Evolutionary conservation across 805 yeast species (phyloP).

Genomic region (Sugiyamaella smithiae): DNA sequence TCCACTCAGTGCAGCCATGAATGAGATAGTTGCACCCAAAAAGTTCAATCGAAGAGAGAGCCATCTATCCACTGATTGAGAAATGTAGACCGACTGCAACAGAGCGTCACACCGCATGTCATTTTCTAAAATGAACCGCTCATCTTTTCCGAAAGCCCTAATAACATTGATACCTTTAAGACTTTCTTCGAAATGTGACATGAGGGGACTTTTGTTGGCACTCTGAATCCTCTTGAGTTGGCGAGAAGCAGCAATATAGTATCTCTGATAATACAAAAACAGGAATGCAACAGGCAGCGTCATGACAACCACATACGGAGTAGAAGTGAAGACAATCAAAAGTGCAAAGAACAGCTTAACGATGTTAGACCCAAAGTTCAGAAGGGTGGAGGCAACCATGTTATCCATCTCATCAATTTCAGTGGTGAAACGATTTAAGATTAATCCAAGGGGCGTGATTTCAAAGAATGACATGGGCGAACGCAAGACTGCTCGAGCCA

Average conservation of each 20-base stretch:
- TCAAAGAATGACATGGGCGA: conserved; percentile 94
- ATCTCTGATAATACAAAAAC: conserved; percentile 65
- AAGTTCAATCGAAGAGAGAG: conserved; percentile 83
- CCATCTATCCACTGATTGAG: conserved; percentile 85
- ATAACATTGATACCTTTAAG: conserved; percentile 72
- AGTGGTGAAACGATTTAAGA: conserved; percentile 81
- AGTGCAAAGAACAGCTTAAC: conserved; percentile 55
- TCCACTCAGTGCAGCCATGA: conserved; percentile 62
- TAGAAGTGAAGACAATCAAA: conserved; percentile 71
- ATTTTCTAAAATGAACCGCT: conserved; percentile 54
- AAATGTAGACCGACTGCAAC: conserved; percentile 78
- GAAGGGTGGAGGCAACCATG: conserved; percentile 41
- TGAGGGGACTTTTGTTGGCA: conserved; percentile 67
- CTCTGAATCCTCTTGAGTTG: conserved; percentile 73
- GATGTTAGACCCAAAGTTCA: conserved; percentile 35
- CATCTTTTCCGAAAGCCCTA: conserved; percentile 63
- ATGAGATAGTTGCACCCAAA: conserved; percentile 45
- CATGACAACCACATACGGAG: conserved; percentile 78
- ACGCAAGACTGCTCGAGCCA: conserved; percentile 68
- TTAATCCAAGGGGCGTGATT: conserved; percentile 88
- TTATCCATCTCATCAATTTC: conserved; percentile 88
- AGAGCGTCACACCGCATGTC: conserved; percentile 54
- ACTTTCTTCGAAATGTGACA: conserved; percentile 77
- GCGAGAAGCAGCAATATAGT: conserved; percentile 63
- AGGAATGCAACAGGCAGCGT: conserved; percentile 61